Evolutionary conservation across 2,329 filamentous ascomycete species (phyloP).

Genomic region (Cordyceps cateniannulata): DNA sequence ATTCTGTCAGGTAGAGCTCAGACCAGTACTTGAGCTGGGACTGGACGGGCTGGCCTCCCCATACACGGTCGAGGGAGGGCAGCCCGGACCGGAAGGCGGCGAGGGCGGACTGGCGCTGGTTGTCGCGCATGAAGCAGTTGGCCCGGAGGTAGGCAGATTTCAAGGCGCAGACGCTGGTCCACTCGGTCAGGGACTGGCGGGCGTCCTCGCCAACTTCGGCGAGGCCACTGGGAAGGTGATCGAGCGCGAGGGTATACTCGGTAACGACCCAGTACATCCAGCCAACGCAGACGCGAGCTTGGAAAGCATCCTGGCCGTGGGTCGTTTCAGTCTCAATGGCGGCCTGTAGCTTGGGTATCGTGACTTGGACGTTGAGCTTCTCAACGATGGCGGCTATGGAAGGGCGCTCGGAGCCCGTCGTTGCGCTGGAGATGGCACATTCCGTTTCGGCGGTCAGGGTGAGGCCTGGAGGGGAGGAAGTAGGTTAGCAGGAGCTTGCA

Average conservation of each 20-base stretch:
- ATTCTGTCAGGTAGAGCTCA: slow-evolving; percentile 69
- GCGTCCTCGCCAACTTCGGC: slow-evolving; percentile 47
- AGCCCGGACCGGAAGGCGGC: slow-evolving; percentile 60
- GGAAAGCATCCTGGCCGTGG: slow-evolving; percentile 56
- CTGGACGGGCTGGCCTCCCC: slow-evolving; percentile 44
- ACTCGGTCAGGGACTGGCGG: slow-evolving; percentile 55
- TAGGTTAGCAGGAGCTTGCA: slow-evolving; percentile 2
- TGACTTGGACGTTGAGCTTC: slow-evolving; percentile 38
- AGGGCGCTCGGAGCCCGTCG: slow-evolving; percentile 32
- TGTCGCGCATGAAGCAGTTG: slow-evolving; percentile 47
- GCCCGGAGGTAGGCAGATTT: slow-evolving; percentile 75
- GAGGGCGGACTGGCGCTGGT: slow-evolving; percentile 52
- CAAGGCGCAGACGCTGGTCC: slow-evolving; percentile 76
- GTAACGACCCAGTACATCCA: slow-evolving; percentile 78
- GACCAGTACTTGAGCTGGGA: slow-evolving; percentile 71
- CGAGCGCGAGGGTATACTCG: slow-evolving; percentile 57
- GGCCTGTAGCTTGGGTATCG: slow-evolving; percentile 44
- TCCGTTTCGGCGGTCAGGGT: slow-evolving; percentile 65
- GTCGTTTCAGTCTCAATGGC: slow-evolving; percentile 53
- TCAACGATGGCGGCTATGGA: slow-evolving; percentile 35
- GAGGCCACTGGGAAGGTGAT: slow-evolving; percentile 57
- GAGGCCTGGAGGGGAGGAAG: slow-evolving; percentile 46
- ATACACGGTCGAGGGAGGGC: slow-evolving; percentile 52
- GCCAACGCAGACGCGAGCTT: slow-evolving; percentile 75
- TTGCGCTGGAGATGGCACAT: slow-evolving; percentile 53